A percentile compares a stretch with the other conserved stretches of the same genome.
phyloP scores from a whole-genome alignment of 164 flowering plant species.

The Amborella trichopoda region DNA sequence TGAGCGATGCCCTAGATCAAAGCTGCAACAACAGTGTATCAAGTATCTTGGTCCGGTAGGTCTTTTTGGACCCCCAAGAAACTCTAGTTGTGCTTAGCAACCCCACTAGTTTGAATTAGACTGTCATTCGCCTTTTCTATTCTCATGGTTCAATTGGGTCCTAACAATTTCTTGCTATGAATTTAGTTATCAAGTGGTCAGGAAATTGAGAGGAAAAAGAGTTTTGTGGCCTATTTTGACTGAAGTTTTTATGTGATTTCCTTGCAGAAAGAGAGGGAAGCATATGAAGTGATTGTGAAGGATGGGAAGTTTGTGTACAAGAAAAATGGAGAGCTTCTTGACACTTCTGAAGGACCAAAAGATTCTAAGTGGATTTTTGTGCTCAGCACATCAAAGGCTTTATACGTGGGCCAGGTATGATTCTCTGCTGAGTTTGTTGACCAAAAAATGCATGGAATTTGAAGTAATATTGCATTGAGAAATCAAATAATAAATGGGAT shows the following conservation, averaged over 20 bases:
- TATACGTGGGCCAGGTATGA: conserved; percentile 50
- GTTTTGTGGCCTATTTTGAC: neutral
- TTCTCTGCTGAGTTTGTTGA: neutral
- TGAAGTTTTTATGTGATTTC: neutral
- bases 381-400: conserved; percentile 58
- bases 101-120: too few species aligned
- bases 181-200: too few species aligned
- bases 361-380: conserved; percentile 94
- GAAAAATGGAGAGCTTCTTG: conserved; percentile 36
- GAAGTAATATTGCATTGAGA: neutral
- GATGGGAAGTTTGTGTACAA: conserved; percentile 53
- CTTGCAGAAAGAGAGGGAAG: conserved; percentile 61
- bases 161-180: too few species aligned
- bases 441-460: neutral
- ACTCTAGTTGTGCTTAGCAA: too few species aligned
- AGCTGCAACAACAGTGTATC: conserved; percentile 89
- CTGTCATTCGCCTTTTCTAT: too few species aligned
- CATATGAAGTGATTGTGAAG: conserved; percentile 54
- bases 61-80: too few species aligned
- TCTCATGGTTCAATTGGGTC: too few species aligned
- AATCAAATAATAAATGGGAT: neutral
- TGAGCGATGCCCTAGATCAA: conserved; percentile 59
- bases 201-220: too few species aligned
- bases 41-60: conserved; percentile 90
- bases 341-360: conserved; percentile 46